A percentile compares a stretch with the other conserved stretches of the same genome.
Evolutionary conservation across 768 basidiomycete species (phyloP).

Genomic region (Hericium erinaceus): DNA sequence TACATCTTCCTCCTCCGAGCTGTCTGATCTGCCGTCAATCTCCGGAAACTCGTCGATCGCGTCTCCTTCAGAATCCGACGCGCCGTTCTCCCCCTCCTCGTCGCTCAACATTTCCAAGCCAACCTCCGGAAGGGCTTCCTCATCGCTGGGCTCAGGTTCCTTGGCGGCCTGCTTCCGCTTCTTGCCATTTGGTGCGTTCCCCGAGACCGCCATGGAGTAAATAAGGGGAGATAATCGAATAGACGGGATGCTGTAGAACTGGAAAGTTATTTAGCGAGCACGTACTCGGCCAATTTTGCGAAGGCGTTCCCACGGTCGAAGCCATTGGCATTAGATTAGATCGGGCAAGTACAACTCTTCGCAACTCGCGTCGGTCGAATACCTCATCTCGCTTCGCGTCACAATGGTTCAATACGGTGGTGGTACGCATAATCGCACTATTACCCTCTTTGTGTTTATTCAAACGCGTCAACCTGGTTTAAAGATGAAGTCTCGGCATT

Average conservation of each 20-base stretch:
- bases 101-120: conserved; percentile 67
- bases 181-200: conserved; percentile 26
- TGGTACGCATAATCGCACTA: conserved; percentile 36
- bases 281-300: background rate
- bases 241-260: background rate
- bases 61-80: conserved; percentile 41
- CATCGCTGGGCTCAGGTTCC: conserved; percentile 19
- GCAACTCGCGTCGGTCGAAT: background rate
- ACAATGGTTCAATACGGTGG: conserved; percentile 82
- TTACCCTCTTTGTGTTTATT: background rate
- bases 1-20: conserved; percentile 33
- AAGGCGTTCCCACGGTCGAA: conserved; percentile 9
- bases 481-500: conserved; percentile 95
- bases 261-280: background rate
- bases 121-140: conserved; percentile 30
- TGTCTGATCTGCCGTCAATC: conserved; percentile 30
- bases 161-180: conserved; percentile 54
- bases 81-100: conserved; percentile 43
- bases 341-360: conserved; percentile 15
- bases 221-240: background rate
- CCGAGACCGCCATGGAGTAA: conserved; percentile 18
- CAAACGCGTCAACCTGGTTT: background rate
- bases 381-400: background rate
- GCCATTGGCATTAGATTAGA: conserved; percentile 16
- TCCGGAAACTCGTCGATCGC: conserved; percentile 66